Percentiles rank a stretch among this genome's conserved stretches.
phyloP scores from a whole-genome alignment of 2,329 filamentous ascomycete species.

The Phialocephala subalpina region DNA sequence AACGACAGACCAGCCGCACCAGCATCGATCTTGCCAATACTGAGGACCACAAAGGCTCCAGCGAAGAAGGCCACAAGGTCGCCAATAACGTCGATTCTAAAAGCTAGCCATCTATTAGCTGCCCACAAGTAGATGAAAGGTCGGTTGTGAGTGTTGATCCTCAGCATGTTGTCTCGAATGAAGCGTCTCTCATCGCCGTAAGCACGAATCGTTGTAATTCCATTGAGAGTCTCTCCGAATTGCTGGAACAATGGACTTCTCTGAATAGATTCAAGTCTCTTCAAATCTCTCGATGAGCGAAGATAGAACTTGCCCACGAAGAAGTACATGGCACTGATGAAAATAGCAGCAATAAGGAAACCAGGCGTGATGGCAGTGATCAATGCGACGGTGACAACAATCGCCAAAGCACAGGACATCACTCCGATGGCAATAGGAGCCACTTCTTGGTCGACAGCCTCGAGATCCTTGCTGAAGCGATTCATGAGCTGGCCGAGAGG shows the following conservation, averaged over 20 bases:
- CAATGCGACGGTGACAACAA: conserved; percentile 85
- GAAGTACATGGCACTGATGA: conserved; percentile 86
- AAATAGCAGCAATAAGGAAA: conserved; percentile 85
- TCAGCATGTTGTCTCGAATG: conserved; percentile 86
- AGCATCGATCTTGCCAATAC: conserved; percentile 83
- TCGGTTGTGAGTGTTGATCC: conserved; percentile 89
- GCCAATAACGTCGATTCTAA: conserved; percentile 89
- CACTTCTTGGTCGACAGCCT: conserved; percentile 94
- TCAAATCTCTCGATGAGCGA: conserved; percentile 91
- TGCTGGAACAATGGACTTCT: conserved; percentile 96
- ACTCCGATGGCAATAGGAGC: conserved; percentile 87
- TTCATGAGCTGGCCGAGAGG: conserved; percentile 98
- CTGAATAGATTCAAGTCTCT: conserved; percentile 92
- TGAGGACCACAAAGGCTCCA: conserved; percentile 87
- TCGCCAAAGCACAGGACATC: conserved; percentile 68
- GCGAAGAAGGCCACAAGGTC: conserved; percentile 94
- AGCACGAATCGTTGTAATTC: conserved; percentile 95
- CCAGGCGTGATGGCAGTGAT: conserved; percentile 90
- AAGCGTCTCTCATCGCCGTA: conserved; percentile 95
- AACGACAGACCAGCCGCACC: conserved; percentile 93
- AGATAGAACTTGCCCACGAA: conserved; percentile 89
- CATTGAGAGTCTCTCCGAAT: conserved; percentile 93
- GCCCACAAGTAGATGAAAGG: conserved; percentile 98
- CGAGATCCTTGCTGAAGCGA: conserved; percentile 96
- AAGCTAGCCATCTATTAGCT: conserved; percentile 94